These are phyloP conservation scores for Corylus avellana DNA, from an alignment of 306 rosid genomes.

Conservation along the genomic window DNA sequence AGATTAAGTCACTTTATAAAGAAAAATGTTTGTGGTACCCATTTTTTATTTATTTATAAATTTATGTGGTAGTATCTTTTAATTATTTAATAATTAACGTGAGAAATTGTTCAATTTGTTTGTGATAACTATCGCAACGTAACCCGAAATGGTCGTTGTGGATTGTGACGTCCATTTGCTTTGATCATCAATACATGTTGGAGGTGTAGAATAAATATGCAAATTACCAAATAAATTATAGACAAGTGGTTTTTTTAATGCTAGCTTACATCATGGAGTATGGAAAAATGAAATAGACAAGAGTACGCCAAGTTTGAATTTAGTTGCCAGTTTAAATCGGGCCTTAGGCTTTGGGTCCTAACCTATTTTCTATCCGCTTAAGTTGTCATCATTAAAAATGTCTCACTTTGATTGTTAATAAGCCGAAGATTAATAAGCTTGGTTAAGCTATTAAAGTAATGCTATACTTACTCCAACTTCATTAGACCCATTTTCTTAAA, in stretches of 20 bases:
- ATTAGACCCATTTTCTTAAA: too few species aligned
- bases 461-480: too few species aligned
- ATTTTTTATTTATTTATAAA: too few species aligned
- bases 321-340: too few species aligned
- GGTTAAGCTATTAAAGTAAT: too few species aligned
- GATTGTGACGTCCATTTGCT: background rate
- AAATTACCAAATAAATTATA: background rate
- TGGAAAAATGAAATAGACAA: background rate
- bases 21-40: too few species aligned
- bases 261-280: background rate
- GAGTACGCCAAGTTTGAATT: background rate
- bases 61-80: background rate
- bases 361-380: too few species aligned
- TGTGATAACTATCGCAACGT: background rate
- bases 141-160: background rate
- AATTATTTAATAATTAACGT: background rate
- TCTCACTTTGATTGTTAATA: too few species aligned
- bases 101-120: background rate
- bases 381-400: too few species aligned
- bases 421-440: too few species aligned
- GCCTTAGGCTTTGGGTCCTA: too few species aligned
- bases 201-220: background rate
- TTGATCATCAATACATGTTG: background rate
- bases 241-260: background rate
- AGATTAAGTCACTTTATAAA: too few species aligned